Evolutionary conservation across 2,329 filamentous ascomycete species (phyloP).

Genomic region (Furcasterigmium furcatum): DNA sequence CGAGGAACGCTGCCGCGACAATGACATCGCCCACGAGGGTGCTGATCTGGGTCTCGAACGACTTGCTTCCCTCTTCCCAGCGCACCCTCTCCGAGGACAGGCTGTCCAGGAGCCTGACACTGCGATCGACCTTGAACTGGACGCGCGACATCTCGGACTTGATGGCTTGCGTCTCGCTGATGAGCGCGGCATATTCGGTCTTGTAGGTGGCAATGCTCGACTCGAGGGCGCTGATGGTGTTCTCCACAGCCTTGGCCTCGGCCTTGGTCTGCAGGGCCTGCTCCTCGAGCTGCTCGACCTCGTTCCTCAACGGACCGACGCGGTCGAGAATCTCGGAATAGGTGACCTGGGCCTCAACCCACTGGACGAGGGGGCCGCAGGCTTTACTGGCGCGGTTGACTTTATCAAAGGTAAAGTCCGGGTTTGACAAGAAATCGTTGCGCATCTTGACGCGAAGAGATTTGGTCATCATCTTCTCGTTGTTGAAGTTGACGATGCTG

Average conservation of each 20-base stretch:
- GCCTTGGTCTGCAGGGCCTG: conserved; percentile 90
- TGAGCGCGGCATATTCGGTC: conserved; percentile 89
- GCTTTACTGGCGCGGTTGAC: conserved; percentile 96
- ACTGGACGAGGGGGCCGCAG: conserved; percentile 93
- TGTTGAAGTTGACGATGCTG: conserved; percentile 96
- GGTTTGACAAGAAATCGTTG: conserved; percentile 85
- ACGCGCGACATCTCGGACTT: conserved; percentile 95
- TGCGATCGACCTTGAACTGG: conserved; percentile 96
- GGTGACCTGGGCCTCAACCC: conserved; percentile 94
- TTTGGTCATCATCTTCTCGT: conserved; percentile 90
- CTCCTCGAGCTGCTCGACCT: conserved; percentile 83
- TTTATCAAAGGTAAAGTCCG: conserved; percentile 94
- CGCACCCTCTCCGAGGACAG: conserved; percentile 87
- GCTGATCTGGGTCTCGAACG: conserved; percentile 96
- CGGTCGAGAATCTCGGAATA: conserved; percentile 97
- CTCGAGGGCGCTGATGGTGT: conserved; percentile 80
- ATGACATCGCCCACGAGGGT: conserved; percentile 95
- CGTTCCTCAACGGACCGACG: conserved; percentile 86
- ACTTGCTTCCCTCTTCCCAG: conserved; percentile 97
- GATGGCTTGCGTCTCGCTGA: conserved; percentile 96
- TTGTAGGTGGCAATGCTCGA: conserved; percentile 93
- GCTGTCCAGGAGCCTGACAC: conserved; percentile 89
- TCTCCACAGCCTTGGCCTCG: conserved; percentile 86
- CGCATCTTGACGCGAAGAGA: conserved; percentile 82
- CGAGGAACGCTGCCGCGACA: conserved; percentile 93